Percentiles rank a stretch among this genome's conserved stretches.
phyloP scores from a whole-genome alignment of 176 grass and related monocot genomes.

The Aegilops longissima region DNA sequence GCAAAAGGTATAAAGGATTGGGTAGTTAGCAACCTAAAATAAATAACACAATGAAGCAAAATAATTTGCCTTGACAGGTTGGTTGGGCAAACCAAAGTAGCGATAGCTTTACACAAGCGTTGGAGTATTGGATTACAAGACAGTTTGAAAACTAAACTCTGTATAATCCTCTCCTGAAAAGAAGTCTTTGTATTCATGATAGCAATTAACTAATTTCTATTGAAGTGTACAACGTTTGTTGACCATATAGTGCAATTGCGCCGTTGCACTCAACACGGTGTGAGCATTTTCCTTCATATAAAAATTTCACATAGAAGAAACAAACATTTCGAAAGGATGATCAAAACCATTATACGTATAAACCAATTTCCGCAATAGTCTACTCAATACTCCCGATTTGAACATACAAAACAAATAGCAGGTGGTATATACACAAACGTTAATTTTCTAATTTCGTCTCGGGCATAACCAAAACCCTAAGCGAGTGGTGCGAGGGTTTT shows the following conservation, averaged over 20 bases:
- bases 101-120: neutral
- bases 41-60: neutral
- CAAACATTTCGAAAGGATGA: neutral
- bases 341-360: neutral
- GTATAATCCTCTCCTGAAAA: neutral
- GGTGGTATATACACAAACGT: neutral
- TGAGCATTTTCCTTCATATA: neutral
- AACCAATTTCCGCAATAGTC: neutral
- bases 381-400: neutral
- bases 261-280: neutral
- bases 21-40: neutral
- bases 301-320: constrained; percentile 2
- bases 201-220: neutral
- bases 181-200: neutral
- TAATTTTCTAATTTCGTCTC: neutral
- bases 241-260: neutral
- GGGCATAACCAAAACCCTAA: constrained; percentile 36
- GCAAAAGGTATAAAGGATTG: constrained; percentile 11
- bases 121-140: neutral
- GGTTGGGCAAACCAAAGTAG: neutral
- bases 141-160: neutral
- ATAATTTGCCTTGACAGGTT: neutral
- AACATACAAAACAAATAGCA: neutral
- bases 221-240: neutral
- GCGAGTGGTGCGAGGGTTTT: neutral